phyloP scores from a whole-genome alignment of 1,284 basidiomycete species.

The Heterobasidion occidentale region DNA sequence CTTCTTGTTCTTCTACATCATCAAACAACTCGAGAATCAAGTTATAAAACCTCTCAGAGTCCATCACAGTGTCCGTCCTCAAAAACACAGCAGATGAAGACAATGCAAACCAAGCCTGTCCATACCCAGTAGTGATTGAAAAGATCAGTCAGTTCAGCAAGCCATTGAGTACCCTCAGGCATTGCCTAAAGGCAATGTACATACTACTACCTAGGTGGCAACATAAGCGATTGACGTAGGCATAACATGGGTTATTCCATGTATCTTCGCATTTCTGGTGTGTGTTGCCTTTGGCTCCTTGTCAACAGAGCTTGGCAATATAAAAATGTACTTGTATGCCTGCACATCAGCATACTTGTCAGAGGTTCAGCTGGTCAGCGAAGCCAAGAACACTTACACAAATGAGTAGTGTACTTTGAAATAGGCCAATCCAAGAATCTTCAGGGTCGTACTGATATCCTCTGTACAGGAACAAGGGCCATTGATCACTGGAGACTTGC shows the following conservation, averaged over 20 bases:
- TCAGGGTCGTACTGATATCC: constrained; percentile 4
- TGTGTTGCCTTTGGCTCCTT: constrained; percentile 10
- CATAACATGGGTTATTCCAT: neutral
- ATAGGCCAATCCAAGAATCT: constrained; percentile 9
- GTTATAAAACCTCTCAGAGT: constrained; percentile 7
- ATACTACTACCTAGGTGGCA: neutral
- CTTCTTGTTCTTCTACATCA: constrained; percentile 27
- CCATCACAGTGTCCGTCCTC: constrained; percentile 4
- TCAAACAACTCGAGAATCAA: constrained; percentile 12
- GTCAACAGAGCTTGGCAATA: constrained; percentile 9
- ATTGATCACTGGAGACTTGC: constrained; percentile 5
- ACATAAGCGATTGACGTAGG: neutral
- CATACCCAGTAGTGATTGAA: neutral
- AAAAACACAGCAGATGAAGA: constrained; percentile 3
- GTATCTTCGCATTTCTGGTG: constrained; percentile 8
- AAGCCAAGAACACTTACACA: constrained; percentile 3
- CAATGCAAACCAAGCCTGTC: constrained; percentile 5
- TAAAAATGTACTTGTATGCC: constrained; percentile 12
- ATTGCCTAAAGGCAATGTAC: neutral
- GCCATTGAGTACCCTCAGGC: neutral
- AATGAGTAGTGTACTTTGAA: constrained; percentile 5
- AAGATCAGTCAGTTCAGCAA: neutral
- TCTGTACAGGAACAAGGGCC: constrained; percentile 7
- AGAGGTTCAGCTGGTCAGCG: neutral
- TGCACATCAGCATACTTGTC: neutral